Conservation (phyloP, 768 basidiomycete species). For the Rhodotorula taiwanensis region DNA sequence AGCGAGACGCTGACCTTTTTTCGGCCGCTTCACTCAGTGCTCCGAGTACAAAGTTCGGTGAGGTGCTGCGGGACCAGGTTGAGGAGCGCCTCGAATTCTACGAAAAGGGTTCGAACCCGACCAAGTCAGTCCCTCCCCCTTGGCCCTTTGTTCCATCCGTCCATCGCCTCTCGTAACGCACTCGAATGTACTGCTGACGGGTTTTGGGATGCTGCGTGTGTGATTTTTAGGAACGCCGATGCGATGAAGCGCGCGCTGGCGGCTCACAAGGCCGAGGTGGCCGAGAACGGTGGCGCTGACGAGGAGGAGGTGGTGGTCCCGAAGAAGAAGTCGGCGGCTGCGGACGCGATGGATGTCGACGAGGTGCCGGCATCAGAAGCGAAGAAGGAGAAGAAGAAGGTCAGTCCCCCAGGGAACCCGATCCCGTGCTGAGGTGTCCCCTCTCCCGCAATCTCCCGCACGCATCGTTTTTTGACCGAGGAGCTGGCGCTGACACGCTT, state of each 20-base stretch:
- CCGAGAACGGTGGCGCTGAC: constrained; percentile 21
- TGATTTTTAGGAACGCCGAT: constrained; percentile 19
- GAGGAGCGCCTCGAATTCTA: constrained; percentile 93
- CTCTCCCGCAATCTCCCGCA: too few species aligned
- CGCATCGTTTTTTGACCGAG: too few species aligned
- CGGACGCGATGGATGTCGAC: constrained; percentile 26
- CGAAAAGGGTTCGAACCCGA: constrained; percentile 79
- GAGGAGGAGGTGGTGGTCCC: constrained; percentile 1
- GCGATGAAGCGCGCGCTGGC: constrained; percentile 31
- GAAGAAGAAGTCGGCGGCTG: constrained; percentile 12
- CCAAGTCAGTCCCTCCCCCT: constrained; percentile 51
- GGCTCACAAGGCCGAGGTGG: constrained; percentile 18
- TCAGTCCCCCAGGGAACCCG: neutral
- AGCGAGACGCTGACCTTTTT: too few species aligned
- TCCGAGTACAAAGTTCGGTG: constrained; percentile 88
- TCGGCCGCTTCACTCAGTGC: constrained; percentile 33
- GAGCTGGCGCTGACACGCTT: too few species aligned
- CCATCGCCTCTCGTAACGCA: neutral
- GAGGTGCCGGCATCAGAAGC: constrained; percentile 27
- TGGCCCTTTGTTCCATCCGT: too few species aligned
- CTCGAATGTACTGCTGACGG: neutral
- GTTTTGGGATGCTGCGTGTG: neutral
- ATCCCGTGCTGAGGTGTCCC: neutral
- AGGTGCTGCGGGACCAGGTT: constrained; percentile 85
- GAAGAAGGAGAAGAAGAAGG: constrained; percentile 25